Conservation (phyloP, 768 basidiomycete genomes). For the Panaeolus cyanescens region DNA sequence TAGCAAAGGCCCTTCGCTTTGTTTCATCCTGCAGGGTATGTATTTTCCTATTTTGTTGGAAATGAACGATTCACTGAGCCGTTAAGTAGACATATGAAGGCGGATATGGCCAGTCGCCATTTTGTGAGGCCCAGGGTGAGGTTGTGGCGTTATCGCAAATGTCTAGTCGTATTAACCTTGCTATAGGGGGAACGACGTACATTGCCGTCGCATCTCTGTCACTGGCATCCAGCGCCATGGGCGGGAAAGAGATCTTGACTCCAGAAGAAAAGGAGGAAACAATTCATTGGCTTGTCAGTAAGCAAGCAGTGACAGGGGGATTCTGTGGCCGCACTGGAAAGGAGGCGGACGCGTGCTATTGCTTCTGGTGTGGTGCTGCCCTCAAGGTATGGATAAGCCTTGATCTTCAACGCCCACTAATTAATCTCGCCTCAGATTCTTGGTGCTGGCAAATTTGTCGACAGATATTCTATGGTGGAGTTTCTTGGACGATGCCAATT, state of each 20-base stretch:
- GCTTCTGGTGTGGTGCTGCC: slow-evolving; percentile 91
- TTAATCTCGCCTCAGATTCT: slow-evolving; percentile 57
- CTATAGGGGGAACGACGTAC: slow-evolving; percentile 89
- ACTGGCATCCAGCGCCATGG: slow-evolving; percentile 39
- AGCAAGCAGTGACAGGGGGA: slow-evolving; percentile 72
- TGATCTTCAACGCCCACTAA: neutral
- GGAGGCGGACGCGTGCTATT: slow-evolving; percentile 90
- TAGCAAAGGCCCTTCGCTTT: slow-evolving; percentile 60
- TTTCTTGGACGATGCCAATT: slow-evolving; percentile 84
- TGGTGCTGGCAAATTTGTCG: slow-evolving; percentile 56
- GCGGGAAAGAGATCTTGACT: slow-evolving; percentile 28
- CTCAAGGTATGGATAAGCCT: slow-evolving; percentile 54
- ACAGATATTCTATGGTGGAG: slow-evolving; percentile 51
- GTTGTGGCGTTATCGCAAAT: neutral
- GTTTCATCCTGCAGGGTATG: slow-evolving; percentile 74
- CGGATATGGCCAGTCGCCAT: slow-evolving; percentile 83
- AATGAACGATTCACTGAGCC: slow-evolving; percentile 7
- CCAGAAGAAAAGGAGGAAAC: slow-evolving; percentile 51
- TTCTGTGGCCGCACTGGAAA: slow-evolving; percentile 91
- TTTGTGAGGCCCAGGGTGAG: slow-evolving; percentile 83
- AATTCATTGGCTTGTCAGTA: slow-evolving; percentile 75
- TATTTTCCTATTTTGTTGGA: slow-evolving; percentile 7
- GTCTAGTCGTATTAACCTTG: neutral
- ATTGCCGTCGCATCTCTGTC: slow-evolving; percentile 80
- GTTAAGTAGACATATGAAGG: slow-evolving; percentile 84